Evolutionary conservation across 1,284 basidiomycete genomes (phyloP), one percentile per base, ranked within the genome.

Genomic region (Xerocomus subilludens): DNA sequence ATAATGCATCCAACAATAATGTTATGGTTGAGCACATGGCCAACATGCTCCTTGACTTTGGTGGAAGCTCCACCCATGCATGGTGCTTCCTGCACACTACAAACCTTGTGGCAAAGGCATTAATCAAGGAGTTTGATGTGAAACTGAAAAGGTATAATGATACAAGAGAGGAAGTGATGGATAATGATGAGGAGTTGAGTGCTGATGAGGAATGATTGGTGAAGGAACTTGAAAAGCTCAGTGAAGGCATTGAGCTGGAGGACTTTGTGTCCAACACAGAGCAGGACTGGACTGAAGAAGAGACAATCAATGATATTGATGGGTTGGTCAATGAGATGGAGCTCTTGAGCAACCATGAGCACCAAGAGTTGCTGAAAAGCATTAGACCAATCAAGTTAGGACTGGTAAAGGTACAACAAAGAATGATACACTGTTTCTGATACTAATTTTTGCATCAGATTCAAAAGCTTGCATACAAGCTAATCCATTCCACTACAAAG

Each of bases 41-140:
- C 2, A 8, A 27, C 7, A 38, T 56, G n/a, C n/a, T 72, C 51
- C 49, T 35, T 0, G 47, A 53, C 1, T 85, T 84, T 56, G 66
- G 76, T 2, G 73, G 79, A 2, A 64, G 55, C 1, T 68, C 72
- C 1, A 82, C 79, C 30, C 80, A 76, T 1, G 80, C 79, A 0
- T n/a, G n/a, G 49, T 72, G 60, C 11, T 72, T 70, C 45, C 32
- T 70, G 30, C 67, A 72, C 33, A 70, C 47, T 7, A 64, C 80
- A 3, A 85, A 84, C 60, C 77, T 87, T 0, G 74, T 81, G 3
- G 84, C 79, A 0, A 83, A 85, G 42, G 75, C 64, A 2, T n/a
- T 85, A 10, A 51, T 84, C 2, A 27, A 62, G 8, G 79, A 81
- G 60, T 85, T 85, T 75, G 80, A 84, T 64, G 11, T 42, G 7